A percentile compares a stretch with the other conserved stretches of the same genome.
These are phyloP conservation scores for Bacterosira constricta DNA, from an alignment of 108 stramenopile genomes.

Conservation along the genomic window DNA sequence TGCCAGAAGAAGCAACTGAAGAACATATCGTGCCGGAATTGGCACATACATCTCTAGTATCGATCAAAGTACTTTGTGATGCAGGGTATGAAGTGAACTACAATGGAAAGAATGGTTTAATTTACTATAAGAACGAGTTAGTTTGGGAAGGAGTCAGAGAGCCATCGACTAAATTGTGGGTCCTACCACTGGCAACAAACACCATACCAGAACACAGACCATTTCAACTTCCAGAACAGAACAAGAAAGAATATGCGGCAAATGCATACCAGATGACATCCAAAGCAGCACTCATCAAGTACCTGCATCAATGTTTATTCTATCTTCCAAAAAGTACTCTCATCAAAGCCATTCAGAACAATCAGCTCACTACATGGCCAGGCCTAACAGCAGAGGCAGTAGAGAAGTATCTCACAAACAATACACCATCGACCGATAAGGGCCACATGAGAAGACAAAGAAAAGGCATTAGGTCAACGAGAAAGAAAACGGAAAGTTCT, in stretches of 20 bases:
- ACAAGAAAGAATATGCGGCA: neutral
- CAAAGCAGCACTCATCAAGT: slow-evolving; percentile 15
- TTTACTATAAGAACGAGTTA: neutral
- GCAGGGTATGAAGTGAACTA: neutral
- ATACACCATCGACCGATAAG: neutral
- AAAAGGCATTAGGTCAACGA: neutral
- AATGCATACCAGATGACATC: neutral
- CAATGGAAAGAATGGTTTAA: neutral
- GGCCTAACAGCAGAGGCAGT: neutral
- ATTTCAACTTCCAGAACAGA: neutral
- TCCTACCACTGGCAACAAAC: neutral
- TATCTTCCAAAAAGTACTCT: slow-evolving; percentile 2
- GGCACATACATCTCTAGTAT: neutral
- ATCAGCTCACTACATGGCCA: slow-evolving; percentile 3
- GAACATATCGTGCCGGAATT: neutral
- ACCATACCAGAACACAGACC: neutral
- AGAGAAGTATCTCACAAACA: neutral
- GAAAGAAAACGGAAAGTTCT: neutral
- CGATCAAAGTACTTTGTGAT: neutral
- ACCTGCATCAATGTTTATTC: slow-evolving; percentile 18
- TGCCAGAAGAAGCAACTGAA: too few species aligned
- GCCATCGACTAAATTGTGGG: neutral
- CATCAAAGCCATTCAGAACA: slow-evolving; percentile 23
- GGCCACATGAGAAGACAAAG: neutral
- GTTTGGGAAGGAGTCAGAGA: neutral